A percentile compares a stretch with the other conserved stretches of the same genome.
phyloP scores from a whole-genome alignment of 306 rosid species.

The Begonia fuchsioides region DNA sequence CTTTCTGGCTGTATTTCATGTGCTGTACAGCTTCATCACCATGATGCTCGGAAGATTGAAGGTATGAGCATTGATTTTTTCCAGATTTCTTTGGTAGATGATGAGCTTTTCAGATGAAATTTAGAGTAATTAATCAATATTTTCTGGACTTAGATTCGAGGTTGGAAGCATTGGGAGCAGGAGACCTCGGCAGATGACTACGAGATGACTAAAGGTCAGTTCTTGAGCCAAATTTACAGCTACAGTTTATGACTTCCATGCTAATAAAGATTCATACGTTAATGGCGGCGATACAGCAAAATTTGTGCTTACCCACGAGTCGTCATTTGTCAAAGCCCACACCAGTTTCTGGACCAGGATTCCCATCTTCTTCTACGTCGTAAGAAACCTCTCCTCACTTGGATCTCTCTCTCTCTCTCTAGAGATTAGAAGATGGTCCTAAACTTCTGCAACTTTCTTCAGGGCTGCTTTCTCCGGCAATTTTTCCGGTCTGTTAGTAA shows the following conservation, averaged over 20 bases:
- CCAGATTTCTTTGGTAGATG: background rate
- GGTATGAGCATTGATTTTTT: constrained; percentile 21
- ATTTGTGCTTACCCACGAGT: constrained; percentile 80
- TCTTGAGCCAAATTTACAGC: background rate
- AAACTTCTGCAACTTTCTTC: constrained; percentile 10
- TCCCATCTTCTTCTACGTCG: constrained; percentile 62
- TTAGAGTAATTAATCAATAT: no score
- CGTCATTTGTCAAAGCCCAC: constrained; percentile 84
- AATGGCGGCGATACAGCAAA: constrained; percentile 54
- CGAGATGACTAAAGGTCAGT: constrained; percentile 70
- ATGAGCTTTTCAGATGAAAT: no score
- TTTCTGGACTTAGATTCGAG: constrained; percentile 56
- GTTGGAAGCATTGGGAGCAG: constrained; percentile 90
- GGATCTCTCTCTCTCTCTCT: no score
- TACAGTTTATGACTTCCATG: background rate
- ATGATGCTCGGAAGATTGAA: constrained; percentile 98
- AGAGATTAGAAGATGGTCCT: no score
- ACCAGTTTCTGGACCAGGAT: constrained; percentile 56
- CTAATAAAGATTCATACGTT: constrained; percentile 1
- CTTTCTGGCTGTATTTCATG: constrained; percentile 87
- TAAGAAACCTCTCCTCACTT: constrained; percentile 16
- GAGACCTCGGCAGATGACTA: constrained; percentile 64
- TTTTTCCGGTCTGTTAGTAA: constrained; percentile 67
- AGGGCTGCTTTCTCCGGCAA: constrained; percentile 87
- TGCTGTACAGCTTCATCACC: constrained; percentile 68